phyloP scores from a whole-genome alignment of 306 rosid genomes.

The Vigna radiata region DNA sequence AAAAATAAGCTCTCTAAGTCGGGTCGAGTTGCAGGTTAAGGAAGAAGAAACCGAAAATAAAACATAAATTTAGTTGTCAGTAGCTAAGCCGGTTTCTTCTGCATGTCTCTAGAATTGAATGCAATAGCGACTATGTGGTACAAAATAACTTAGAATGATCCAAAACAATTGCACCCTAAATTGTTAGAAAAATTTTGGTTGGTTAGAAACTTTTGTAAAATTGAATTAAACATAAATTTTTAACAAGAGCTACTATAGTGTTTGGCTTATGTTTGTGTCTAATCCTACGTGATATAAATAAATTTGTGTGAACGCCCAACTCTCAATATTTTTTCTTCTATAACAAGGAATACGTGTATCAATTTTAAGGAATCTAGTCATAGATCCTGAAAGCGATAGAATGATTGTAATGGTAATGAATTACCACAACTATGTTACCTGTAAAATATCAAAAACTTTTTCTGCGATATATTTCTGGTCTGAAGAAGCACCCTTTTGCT shows the following conservation, averaged over 20 bases:
- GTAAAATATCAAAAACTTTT: constrained; percentile 84
- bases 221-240: too few species aligned
- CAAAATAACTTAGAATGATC: too few species aligned
- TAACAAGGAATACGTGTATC: background rate
- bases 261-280: background rate
- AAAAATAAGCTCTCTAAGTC: too few species aligned
- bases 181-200: too few species aligned
- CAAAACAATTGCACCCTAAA: too few species aligned
- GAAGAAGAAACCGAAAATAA: too few species aligned
- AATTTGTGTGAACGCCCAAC: background rate
- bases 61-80: too few species aligned
- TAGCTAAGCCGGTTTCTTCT: too few species aligned
- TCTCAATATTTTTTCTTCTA: background rate
- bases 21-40: too few species aligned
- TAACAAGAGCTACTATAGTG: background rate
- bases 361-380: constrained; percentile 21
- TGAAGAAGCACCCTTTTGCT: constrained; percentile 88
- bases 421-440: constrained; percentile 56
- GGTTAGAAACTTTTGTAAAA: too few species aligned
- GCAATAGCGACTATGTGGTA: too few species aligned
- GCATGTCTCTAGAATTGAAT: too few species aligned
- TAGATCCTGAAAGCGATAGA: constrained; percentile 23
- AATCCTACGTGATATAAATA: background rate
- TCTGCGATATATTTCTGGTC: constrained; percentile 83
- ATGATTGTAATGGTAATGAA: constrained; percentile 5